Evolutionary conservation across 148 eudicot species (phyloP), one percentile per base, ranked within the genome.

Genomic region (Selenicereus undatus): DNA sequence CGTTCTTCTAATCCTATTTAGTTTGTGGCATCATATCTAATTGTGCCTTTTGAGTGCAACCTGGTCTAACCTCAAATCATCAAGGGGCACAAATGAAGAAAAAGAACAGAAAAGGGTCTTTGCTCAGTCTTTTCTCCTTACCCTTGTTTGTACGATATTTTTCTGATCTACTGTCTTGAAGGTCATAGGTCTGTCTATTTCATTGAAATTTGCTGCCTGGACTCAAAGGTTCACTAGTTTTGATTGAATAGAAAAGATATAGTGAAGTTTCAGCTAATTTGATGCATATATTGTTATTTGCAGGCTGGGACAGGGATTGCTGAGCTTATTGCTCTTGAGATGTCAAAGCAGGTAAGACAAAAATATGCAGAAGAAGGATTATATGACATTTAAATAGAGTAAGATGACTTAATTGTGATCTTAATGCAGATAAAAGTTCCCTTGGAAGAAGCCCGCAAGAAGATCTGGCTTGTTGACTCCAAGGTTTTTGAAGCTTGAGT

Each of bases 271-370:
- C 13, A 74, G 77, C 77, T 51, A 9, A 75, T 52, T 75, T 17
- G 26, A 52, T 52, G 29, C 24, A 51, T 52, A 76, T 48, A 66
- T 71, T 62, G 10, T 76, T 35, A 66, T 79, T 39, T 84, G 84
- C 91, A 95, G 99, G 97, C 99, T 9, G 97, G 99, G 50, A 95
- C 99, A 36, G 99, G 99, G 68, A 95, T 93, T 79, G 99, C 99
- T 52, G 97, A 93, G 83, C 97, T 95, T 74, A 95, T 95, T 76
- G 97, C 99, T 68, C 91, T 89, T 77, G 97, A 91, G 90, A 91
- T 95, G 88, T 93, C 97, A 71, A 95, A 89, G 83, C 91, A 91
- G 97, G 99, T 95, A 83, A 77, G 60, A 1, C 73, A 54, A 29
- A 43, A 4, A 42, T 26, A 30, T 51, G 17, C n/a, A 62, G 35